These are phyloP conservation scores for Apiotrichum brassicae DNA, from an alignment of 1,284 basidiomycete genomes.

Conservation along the genomic window DNA sequence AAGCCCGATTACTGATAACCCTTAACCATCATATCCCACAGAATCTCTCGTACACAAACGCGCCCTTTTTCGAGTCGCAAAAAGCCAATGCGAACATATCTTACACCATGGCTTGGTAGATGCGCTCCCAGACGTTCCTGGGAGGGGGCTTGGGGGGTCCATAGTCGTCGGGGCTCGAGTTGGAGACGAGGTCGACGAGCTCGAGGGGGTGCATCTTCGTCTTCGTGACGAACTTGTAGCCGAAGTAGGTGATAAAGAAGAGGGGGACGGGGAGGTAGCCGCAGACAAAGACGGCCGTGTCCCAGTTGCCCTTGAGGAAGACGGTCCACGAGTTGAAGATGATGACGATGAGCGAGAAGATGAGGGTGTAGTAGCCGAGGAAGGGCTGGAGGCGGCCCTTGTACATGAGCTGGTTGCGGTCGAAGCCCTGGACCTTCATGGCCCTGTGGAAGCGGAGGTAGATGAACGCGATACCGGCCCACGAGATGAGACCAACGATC, in stretches of 20 bases:
- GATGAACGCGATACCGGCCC: slow-evolving; percentile 74
- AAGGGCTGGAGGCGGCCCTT: slow-evolving; percentile 54
- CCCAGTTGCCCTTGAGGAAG: slow-evolving; percentile 15
- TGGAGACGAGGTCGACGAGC: slow-evolving; percentile 31
- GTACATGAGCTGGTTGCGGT: slow-evolving; percentile 55
- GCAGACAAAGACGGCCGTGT: slow-evolving; percentile 10
- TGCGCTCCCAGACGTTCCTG: background rate
- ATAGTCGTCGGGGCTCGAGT: slow-evolving; percentile 9
- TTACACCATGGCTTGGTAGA: slow-evolving; percentile 13
- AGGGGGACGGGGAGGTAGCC: slow-evolving; percentile 13
- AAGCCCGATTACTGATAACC: too few relatives aligned
- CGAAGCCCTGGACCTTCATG: slow-evolving; percentile 60
- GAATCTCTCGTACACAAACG: too few relatives aligned
- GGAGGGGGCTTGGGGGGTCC: background rate
- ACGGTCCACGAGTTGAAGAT: slow-evolving; percentile 6
- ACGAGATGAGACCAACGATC: slow-evolving; percentile 57
- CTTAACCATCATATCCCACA: too few relatives aligned
- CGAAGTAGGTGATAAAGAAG: slow-evolving; percentile 47
- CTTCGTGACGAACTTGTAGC: slow-evolving; percentile 33
- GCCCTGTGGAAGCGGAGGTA: slow-evolving; percentile 76
- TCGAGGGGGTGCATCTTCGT: slow-evolving; percentile 21
- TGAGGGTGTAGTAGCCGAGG: slow-evolving; percentile 42
- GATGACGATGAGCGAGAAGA: slow-evolving; percentile 16
- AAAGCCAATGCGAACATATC: background rate
- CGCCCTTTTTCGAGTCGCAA: too few relatives aligned